A percentile compares a stretch with the other conserved stretches of the same genome.
phyloP scores from a whole-genome alignment of 2,329 filamentous ascomycete genomes.

The Microcera coccophila region DNA sequence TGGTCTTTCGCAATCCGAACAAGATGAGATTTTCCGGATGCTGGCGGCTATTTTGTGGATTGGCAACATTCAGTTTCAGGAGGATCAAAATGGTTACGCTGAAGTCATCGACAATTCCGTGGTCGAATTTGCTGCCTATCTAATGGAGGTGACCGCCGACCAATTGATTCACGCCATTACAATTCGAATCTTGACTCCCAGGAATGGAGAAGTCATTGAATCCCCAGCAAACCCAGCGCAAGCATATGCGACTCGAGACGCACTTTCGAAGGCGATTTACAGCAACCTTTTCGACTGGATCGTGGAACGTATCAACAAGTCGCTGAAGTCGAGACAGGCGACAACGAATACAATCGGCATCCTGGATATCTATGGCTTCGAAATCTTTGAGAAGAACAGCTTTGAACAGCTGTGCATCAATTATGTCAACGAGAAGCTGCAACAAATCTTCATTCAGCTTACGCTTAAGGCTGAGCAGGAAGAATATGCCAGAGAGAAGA shows the following conservation, averaged over 20 bases:
- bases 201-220: slow-evolving; percentile 63
- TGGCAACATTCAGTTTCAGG: slow-evolving; percentile 85
- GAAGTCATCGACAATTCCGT: slow-evolving; percentile 84
- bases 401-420: slow-evolving; percentile 99
- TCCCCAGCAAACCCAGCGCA: slow-evolving; percentile 83
- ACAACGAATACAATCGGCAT: slow-evolving; percentile 89
- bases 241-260: slow-evolving; percentile 82
- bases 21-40: slow-evolving; percentile 96
- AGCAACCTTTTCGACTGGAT: slow-evolving; percentile 99
- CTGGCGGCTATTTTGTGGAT: slow-evolving; percentile 88
- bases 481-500: slow-evolving; percentile 92
- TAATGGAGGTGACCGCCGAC: slow-evolving; percentile 79
- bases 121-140: slow-evolving; percentile 89
- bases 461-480: slow-evolving; percentile 97
- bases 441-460: slow-evolving; percentile 98
- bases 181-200: slow-evolving; percentile 73
- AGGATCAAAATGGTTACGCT: slow-evolving; percentile 87
- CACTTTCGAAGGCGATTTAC: slow-evolving; percentile 92
- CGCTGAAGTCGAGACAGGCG: slow-evolving; percentile 71
- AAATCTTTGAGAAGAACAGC: slow-evolving; percentile 98
- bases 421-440: slow-evolving; percentile 98
- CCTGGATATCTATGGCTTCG: slow-evolving; percentile 97
- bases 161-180: slow-evolving; percentile 85
- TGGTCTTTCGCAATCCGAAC: slow-evolving; percentile 79
- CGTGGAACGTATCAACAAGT: slow-evolving; percentile 84